phyloP scores from a whole-genome alignment of 1,284 basidiomycete species.

The Amylostereum areolatum region DNA sequence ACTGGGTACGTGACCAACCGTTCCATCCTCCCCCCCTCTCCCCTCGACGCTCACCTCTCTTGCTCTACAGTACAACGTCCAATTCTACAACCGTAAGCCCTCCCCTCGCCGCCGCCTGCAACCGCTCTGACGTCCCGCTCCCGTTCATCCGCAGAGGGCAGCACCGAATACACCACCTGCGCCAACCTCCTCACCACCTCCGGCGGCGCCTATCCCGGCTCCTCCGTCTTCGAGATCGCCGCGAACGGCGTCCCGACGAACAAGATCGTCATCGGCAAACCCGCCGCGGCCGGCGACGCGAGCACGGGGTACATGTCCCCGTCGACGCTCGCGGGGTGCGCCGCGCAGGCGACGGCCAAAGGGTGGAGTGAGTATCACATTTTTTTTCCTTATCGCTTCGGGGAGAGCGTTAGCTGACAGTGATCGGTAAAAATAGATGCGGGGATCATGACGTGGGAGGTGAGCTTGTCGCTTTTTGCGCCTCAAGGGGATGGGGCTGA shows the following conservation, averaged over 20 bases:
- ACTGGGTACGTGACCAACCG: slow-evolving; percentile 24
- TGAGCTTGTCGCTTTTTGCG: slow-evolving; percentile 13
- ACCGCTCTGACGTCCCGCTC: too few species aligned
- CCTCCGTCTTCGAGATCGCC: slow-evolving; percentile 55
- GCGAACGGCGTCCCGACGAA: slow-evolving; percentile 43
- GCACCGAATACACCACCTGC: slow-evolving; percentile 53
- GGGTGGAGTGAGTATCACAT: slow-evolving; percentile 42
- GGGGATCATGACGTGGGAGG: slow-evolving; percentile 18
- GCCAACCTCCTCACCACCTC: slow-evolving; percentile 45
- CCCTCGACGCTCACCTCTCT: not conserved
- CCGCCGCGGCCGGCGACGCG: slow-evolving; percentile 45
- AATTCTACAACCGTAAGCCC: slow-evolving; percentile 64
- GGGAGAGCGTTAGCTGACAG: too few species aligned
- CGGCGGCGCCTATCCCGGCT: slow-evolving; percentile 42
- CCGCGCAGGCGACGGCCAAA: slow-evolving; percentile 43
- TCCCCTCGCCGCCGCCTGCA: too few species aligned
- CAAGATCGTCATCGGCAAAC: slow-evolving; percentile 60
- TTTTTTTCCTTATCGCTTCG: too few species aligned
- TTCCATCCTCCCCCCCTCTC: slow-evolving; percentile 1
- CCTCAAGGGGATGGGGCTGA: not conserved
- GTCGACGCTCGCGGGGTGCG: slow-evolving; percentile 45
- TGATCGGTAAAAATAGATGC: not conserved
- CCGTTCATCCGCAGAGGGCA: too few species aligned
- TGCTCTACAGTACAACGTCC: slow-evolving; percentile 36
- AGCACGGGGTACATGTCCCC: slow-evolving; percentile 53